Evolutionary conservation across 192 early-diverging fungal genomes (phyloP).

Genomic region (Dimargaris xerosporica): DNA sequence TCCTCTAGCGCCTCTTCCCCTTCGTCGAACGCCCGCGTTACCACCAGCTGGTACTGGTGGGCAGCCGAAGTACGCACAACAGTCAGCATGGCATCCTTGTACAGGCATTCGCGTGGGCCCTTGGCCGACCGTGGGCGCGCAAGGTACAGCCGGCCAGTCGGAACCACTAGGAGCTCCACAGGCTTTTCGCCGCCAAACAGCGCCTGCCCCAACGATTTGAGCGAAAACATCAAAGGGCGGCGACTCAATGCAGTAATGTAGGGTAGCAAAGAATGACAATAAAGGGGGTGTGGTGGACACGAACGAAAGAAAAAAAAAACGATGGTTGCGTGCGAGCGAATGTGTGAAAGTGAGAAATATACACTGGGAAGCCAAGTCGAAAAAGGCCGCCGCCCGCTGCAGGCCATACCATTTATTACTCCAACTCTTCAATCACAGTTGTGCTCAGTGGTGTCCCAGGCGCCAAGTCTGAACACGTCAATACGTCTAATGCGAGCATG

Average conservation of each 20-base stretch:
- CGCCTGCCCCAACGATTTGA: slow-evolving; percentile 47
- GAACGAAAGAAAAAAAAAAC: too few relatives aligned
- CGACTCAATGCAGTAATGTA: background rate
- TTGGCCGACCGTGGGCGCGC: slow-evolving; percentile 27
- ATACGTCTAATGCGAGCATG: too few relatives aligned
- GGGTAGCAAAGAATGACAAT: too few relatives aligned
- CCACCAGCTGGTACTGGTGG: slow-evolving; percentile 61
- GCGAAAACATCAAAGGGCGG: slow-evolving; percentile 35
- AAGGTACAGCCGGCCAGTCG: slow-evolving; percentile 49
- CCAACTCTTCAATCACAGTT: too few relatives aligned
- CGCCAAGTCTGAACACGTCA: too few relatives aligned
- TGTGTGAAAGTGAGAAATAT: too few relatives aligned
- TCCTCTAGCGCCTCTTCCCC: slow-evolving; percentile 43
- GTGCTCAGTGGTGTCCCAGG: too few relatives aligned
- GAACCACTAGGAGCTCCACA: slow-evolving; percentile 40
- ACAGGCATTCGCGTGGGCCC: slow-evolving; percentile 36
- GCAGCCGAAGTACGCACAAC: slow-evolving; percentile 47
- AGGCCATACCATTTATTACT: too few relatives aligned
- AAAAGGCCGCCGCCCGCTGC: too few relatives aligned
- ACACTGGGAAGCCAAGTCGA: too few relatives aligned
- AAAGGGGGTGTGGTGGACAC: too few relatives aligned
- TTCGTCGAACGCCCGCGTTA: slow-evolving; percentile 59
- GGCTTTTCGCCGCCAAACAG: slow-evolving; percentile 42
- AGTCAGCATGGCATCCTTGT: slow-evolving; percentile 44
- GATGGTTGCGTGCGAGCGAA: too few relatives aligned